These are phyloP conservation scores for Rhizopus delemar DNA, from an alignment of 371 early-diverging fungal species.

Conservation along the genomic window DNA sequence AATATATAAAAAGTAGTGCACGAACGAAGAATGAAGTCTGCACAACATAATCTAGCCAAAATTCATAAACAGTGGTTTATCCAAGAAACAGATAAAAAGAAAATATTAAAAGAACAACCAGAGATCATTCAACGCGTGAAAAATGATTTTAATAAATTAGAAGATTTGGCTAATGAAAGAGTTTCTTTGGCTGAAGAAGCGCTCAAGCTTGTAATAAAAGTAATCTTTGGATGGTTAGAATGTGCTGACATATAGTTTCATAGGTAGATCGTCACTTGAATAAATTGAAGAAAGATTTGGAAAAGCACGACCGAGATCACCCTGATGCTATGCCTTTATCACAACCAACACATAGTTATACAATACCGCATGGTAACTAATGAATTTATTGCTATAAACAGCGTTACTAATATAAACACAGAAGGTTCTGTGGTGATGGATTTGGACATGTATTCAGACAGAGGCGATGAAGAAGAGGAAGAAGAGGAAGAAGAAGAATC, in stretches of 20 bases:
- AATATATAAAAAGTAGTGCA: constrained; percentile 18
- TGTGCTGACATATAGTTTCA: neutral
- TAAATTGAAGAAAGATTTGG: constrained; percentile 37
- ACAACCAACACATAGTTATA: constrained; percentile 17
- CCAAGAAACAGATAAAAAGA: constrained; percentile 33
- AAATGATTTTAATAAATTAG: constrained; percentile 45
- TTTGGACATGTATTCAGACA: constrained; percentile 11
- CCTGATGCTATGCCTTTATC: constrained; percentile 18
- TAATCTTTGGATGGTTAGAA: neutral
- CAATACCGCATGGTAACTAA: constrained; percentile 25
- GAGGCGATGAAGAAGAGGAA: constrained; percentile 14
- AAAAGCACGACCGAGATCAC: constrained; percentile 34
- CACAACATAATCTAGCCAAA: constrained; percentile 41
- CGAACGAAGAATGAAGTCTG: constrained; percentile 36
- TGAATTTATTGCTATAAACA: constrained; percentile 6
- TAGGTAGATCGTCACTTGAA: constrained; percentile 49
- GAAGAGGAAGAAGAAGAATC: constrained; percentile 25
- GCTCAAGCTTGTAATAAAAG: constrained; percentile 34
- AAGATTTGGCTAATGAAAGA: constrained; percentile 42
- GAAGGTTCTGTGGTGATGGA: constrained; percentile 2
- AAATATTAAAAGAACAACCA: constrained; percentile 39
- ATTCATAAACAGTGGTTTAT: constrained; percentile 47
- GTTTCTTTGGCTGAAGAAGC: constrained; percentile 50
- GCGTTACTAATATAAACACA: neutral
- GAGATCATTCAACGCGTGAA: constrained; percentile 37